Evolutionary conservation across 2,329 filamentous ascomycete species (phyloP).

Genomic region (Aspergillus neoniger): DNA sequence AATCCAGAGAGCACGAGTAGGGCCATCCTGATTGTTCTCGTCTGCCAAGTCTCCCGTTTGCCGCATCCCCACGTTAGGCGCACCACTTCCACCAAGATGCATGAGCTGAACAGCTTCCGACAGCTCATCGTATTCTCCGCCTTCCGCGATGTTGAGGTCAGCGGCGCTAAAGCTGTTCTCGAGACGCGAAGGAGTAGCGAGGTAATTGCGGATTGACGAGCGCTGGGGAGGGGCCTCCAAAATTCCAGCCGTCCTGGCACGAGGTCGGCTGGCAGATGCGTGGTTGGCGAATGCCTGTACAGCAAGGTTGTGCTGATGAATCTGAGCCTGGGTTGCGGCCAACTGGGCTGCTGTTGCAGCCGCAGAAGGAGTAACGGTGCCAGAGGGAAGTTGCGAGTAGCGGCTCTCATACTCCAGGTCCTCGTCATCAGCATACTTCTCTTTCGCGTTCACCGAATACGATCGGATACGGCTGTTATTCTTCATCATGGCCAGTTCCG

Average conservation of each 20-base stretch:
- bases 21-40: conserved; percentile 79
- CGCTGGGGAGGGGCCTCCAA: conserved; percentile 73
- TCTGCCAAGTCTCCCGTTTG: conserved; percentile 67
- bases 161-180: conserved; percentile 74
- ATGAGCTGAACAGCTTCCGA: conserved; percentile 80
- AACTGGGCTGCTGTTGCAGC: conserved; percentile 60
- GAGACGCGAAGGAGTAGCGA: conserved; percentile 73
- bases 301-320: conserved; percentile 88
- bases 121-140: conserved; percentile 76
- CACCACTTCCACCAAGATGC: conserved; percentile 55
- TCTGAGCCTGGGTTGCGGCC: conserved; percentile 64
- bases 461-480: conserved; percentile 89
- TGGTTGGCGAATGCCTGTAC: conserved; percentile 90
- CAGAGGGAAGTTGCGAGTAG: conserved; percentile 60
- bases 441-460: conserved; percentile 97
- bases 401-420: conserved; percentile 70
- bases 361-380: conserved; percentile 60
- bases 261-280: conserved; percentile 76
- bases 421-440: conserved; percentile 90
- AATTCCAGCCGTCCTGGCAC: conserved; percentile 88
- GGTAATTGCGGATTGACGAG: conserved; percentile 69
- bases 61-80: conserved; percentile 62
- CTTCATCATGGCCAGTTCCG: conserved; percentile 73
- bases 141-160: conserved; percentile 73
- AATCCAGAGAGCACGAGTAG: conserved; percentile 92